Percentiles rank a stretch among this genome's conserved stretches.
These are phyloP conservation scores for Schizochytrium sp. DNA, from an alignment of 108 stramenopile species.

Conservation along the genomic window DNA sequence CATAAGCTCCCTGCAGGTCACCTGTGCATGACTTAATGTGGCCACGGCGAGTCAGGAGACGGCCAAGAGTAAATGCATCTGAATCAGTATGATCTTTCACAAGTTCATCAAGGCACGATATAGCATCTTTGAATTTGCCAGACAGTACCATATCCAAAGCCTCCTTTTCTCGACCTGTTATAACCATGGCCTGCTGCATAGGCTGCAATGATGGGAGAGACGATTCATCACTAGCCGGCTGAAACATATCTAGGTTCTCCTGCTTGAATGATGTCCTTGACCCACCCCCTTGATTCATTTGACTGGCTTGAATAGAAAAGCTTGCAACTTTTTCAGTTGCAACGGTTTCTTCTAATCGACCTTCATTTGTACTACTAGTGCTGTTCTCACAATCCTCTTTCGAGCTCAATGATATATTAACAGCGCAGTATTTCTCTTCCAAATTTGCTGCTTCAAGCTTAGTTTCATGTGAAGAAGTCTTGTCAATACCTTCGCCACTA, in stretches of 20 bases:
- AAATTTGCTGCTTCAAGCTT: not conserved
- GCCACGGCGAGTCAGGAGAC: conserved; percentile 11
- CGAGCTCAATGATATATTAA: too few relatives aligned
- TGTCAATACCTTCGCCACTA: not conserved
- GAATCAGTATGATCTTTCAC: not conserved
- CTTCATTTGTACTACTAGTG: too few relatives aligned
- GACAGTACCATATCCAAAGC: not conserved
- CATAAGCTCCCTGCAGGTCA: conserved; percentile 25
- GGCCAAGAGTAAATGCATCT: not conserved
- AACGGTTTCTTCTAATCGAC: too few relatives aligned
- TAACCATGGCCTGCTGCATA: not conserved
- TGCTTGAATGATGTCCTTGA: not conserved
- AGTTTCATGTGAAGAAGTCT: not conserved
- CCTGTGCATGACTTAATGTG: conserved; percentile 8
- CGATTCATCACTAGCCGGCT: not conserved
- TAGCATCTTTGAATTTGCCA: conserved; percentile 8
- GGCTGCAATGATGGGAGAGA: not conserved
- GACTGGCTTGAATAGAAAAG: too few relatives aligned
- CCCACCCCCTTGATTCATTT: too few relatives aligned
- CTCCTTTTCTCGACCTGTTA: not conserved
- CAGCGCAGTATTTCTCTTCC: too few relatives aligned
- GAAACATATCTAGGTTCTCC: not conserved
- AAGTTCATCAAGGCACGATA: not conserved
- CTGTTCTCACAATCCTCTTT: too few relatives aligned
- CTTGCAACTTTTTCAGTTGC: too few relatives aligned